phyloP scores from a whole-genome alignment of 164 flowering plant species.

The Magnolia officinalis region DNA sequence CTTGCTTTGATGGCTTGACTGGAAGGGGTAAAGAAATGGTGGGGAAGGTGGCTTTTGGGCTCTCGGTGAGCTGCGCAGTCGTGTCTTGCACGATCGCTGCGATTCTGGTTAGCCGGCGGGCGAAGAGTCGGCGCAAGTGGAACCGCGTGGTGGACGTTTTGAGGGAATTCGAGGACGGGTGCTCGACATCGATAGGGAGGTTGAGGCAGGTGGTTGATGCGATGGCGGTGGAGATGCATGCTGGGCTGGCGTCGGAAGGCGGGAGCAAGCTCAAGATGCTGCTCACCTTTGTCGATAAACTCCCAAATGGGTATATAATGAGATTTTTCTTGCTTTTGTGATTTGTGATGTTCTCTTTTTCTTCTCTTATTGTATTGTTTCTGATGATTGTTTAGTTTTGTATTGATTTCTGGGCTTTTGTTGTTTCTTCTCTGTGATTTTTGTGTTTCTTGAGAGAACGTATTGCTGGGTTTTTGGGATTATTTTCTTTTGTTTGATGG shows the following conservation, averaged over 20 bases:
- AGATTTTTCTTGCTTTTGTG: neutral
- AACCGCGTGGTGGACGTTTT: slow-evolving; percentile 54
- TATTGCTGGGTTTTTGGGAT: neutral
- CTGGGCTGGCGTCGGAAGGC: slow-evolving; percentile 95
- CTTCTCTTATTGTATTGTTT: neutral
- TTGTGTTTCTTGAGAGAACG: neutral
- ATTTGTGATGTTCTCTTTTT: neutral
- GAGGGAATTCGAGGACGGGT: slow-evolving; percentile 66
- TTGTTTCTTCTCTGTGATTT: neutral
- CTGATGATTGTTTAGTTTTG: neutral
- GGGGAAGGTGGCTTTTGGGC: slow-evolving; percentile 62
- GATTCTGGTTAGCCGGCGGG: slow-evolving; percentile 57
- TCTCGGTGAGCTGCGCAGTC: slow-evolving; percentile 63
- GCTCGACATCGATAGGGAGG: slow-evolving; percentile 55
- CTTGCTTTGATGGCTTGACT: slow-evolving; percentile 14
- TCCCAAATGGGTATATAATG: slow-evolving; percentile 68
- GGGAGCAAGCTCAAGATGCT: slow-evolving; percentile 91
- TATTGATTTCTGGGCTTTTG: neutral
- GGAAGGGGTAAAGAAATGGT: slow-evolving; percentile 44
- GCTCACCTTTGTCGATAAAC: slow-evolving; percentile 67
- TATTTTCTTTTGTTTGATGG: neutral
- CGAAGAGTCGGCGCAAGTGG: slow-evolving; percentile 69
- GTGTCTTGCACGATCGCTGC: slow-evolving; percentile 72
- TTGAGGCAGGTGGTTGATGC: slow-evolving; percentile 79
- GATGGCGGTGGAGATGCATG: slow-evolving; percentile 98